Conservation (phyloP, 768 basidiomycete genomes). For the Auriscalpium vulgare region DNA sequence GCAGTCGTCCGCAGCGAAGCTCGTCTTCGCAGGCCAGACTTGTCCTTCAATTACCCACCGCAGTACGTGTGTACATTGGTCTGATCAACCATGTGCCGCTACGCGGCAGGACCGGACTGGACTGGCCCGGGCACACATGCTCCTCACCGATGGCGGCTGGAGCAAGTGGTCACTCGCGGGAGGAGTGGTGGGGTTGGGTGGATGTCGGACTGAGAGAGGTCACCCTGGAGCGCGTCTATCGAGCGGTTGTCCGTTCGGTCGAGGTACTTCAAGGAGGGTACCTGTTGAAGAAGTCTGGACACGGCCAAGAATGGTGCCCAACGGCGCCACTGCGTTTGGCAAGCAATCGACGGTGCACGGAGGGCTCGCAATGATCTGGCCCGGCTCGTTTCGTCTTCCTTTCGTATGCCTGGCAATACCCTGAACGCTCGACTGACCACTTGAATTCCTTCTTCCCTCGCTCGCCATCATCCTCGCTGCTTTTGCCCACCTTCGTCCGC, state of each 20-base stretch:
- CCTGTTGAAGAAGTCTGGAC: conserved; percentile 14
- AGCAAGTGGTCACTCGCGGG: neutral
- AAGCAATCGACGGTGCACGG: too few species aligned
- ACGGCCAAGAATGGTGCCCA: conserved; percentile 5
- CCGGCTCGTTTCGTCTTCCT: conserved; percentile 16
- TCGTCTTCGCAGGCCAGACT: too few species aligned
- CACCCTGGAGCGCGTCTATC: conserved; percentile 9
- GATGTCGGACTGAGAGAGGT: conserved; percentile 14
- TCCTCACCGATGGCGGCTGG: too few species aligned
- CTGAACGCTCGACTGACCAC: conserved; percentile 30
- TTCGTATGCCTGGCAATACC: conserved; percentile 23
- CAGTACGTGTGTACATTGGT: conserved; percentile 2
- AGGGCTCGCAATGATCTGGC: conserved; percentile 3
- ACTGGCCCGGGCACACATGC: too few species aligned
- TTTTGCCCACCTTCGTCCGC: conserved; percentile 22
- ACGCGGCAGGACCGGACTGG: neutral
- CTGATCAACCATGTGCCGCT: conserved; percentile 8
- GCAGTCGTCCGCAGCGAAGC: too few species aligned
- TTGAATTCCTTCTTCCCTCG: conserved; percentile 24
- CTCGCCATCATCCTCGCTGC: conserved; percentile 17
- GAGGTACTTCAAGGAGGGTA: conserved; percentile 9
- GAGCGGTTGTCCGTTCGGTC: conserved; percentile 12
- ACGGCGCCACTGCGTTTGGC: conserved; percentile 23
- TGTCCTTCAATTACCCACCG: conserved; percentile 5
- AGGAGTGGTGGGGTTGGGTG: neutral